Base-by-base conservation (phyloP, 2,329 filamentous ascomycete genomes). In the Drechslerella coelobrocha region DNA sequence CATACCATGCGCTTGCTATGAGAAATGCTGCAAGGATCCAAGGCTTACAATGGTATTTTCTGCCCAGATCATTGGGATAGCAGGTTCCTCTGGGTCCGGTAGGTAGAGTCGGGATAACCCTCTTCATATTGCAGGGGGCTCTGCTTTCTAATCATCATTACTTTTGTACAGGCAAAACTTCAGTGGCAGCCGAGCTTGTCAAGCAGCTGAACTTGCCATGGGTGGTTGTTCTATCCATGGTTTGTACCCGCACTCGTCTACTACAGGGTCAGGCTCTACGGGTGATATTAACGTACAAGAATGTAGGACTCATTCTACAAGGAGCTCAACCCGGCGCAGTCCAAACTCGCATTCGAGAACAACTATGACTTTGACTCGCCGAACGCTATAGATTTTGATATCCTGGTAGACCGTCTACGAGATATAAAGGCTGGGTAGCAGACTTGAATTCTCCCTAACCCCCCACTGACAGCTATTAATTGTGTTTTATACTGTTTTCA, bases 151-250 rank as follows among this genome's bases (percentile, higher is more conserved):
- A n/a, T n/a, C n/a, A n/a, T n/a, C n/a, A 7, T 8, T 50, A 21
- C 47, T 37, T 7, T 41, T 51, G 2, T 50, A 8, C 29, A 62
- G 82, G 93, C 65, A 99, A 99, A 83, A 97, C 93, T 5, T 97
- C 92, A 5, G 82, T 99, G 59, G 92, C 94, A 29, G 86, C 95
- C 78, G 91, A 93, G 73, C 96, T 99, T 75, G 90, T 97, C 73
- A 88, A 86, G 76, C 88, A 90, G 76, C 82, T 99, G 76, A 96
- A 94, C 80, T 82, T 99, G 73, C 94, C 94, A 62, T 99, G 94
- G 93, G 94, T 99, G 72, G 92, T 97, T 53, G 97, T 99, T 79
- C 81, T 99, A 76, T 96, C 92, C 43, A 97, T 99, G 89, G 91
- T 93, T 84, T 77, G 29, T n/a, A n/a, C n/a, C n/a, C n/a, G n/a